These are phyloP conservation scores for Ustilago shanxiensis DNA, from an alignment of 1,284 basidiomycete genomes.

Conservation along the genomic window DNA sequence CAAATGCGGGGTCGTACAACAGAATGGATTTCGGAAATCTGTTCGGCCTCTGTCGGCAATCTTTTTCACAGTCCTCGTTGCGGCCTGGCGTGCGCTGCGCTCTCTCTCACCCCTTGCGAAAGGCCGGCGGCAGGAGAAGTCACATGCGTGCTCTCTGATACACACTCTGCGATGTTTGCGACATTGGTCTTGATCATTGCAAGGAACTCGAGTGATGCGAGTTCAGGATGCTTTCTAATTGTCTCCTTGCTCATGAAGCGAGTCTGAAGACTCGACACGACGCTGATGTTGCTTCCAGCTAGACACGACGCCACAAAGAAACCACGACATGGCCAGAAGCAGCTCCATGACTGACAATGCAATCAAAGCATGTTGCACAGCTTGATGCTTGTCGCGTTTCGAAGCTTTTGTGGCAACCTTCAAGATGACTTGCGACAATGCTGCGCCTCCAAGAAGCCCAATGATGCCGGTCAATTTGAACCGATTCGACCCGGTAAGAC, in stretches of 20 bases:
- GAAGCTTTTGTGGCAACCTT: slow-evolving; percentile 36
- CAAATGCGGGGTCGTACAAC: slow-evolving; percentile 8
- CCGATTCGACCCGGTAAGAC: slow-evolving; percentile 13
- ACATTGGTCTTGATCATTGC: too few species aligned
- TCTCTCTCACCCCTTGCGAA: neutral
- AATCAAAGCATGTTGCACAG: slow-evolving; percentile 35
- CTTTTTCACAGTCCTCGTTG: neutral
- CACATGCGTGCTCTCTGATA: too few species aligned
- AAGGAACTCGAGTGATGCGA: too few species aligned
- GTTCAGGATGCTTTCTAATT: neutral
- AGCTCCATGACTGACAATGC: slow-evolving; percentile 28
- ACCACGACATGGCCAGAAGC: slow-evolving; percentile 25
- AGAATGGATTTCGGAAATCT: neutral
- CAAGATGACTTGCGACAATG: slow-evolving; percentile 36
- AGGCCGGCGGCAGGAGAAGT: neutral
- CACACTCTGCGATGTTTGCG: too few species aligned
- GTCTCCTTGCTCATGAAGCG: neutral
- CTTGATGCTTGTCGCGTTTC: slow-evolving; percentile 23
- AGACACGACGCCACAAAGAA: slow-evolving; percentile 17
- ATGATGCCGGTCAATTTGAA: slow-evolving; percentile 40
- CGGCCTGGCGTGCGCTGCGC: neutral
- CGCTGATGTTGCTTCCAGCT: slow-evolving; percentile 17
- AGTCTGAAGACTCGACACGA: neutral
- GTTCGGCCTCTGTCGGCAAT: neutral
- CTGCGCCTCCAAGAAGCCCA: slow-evolving; percentile 34